A percentile compares a stretch with the other conserved stretches of the same genome.
phyloP scores from a whole-genome alignment of 1,139 yeast genomes.

The Taiozyma sp. region DNA sequence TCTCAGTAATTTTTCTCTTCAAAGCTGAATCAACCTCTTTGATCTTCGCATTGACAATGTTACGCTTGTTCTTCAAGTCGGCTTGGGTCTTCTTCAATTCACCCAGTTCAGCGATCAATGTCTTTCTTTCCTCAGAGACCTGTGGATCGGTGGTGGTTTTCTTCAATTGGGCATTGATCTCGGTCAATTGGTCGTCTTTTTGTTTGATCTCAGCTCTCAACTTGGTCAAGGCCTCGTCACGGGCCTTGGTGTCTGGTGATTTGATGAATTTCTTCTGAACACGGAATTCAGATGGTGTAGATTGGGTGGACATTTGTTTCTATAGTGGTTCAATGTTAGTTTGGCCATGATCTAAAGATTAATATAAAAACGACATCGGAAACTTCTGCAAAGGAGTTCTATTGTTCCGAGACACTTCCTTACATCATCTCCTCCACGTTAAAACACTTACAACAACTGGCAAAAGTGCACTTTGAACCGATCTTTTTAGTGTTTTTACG shows the following conservation, averaged over 20 bases:
- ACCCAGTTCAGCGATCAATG: constrained; percentile 61
- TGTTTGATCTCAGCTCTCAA: constrained; percentile 67
- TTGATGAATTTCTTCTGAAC: constrained; percentile 51
- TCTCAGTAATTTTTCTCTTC: constrained; percentile 75
- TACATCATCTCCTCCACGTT: too few relatives aligned
- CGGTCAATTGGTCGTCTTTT: constrained; percentile 44
- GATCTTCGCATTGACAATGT: constrained; percentile 65
- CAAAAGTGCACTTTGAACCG: too few relatives aligned
- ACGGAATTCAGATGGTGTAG: constrained; percentile 10
- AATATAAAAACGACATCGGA: too few relatives aligned
- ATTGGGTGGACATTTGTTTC: not conserved
- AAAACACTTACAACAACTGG: too few relatives aligned
- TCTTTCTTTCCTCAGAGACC: constrained; percentile 51
- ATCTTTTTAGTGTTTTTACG: too few relatives aligned
- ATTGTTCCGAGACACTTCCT: too few relatives aligned
- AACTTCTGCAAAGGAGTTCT: too few relatives aligned
- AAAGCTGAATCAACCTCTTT: constrained; percentile 64
- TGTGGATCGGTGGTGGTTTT: constrained; percentile 35
- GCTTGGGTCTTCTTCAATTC: constrained; percentile 65
- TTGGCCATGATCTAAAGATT: too few relatives aligned
- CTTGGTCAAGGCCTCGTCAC: constrained; percentile 55
- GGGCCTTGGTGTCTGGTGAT: constrained; percentile 63
- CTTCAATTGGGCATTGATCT: constrained; percentile 30
- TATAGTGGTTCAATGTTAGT: not conserved
- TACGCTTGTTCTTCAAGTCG: constrained; percentile 66